Conservation (phyloP, 2,329 filamentous ascomycete species). For the Shiraia sp. region DNA sequence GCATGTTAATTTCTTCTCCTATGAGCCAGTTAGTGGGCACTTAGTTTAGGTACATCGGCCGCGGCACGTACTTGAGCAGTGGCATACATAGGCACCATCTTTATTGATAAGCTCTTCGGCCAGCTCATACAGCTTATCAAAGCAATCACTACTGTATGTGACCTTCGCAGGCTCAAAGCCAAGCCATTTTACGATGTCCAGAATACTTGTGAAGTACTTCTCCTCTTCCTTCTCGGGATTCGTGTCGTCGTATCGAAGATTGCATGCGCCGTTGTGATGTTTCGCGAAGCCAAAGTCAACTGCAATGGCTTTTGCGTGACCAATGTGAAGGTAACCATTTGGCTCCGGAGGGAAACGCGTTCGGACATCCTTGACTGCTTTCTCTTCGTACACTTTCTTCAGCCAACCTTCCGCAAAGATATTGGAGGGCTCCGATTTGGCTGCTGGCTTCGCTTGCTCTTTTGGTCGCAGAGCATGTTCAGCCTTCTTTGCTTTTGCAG, state of each 20-base stretch:
- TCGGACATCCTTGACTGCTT: slow-evolving; percentile 50
- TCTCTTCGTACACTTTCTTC: slow-evolving; percentile 55
- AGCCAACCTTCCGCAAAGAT: slow-evolving; percentile 57
- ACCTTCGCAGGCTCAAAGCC: slow-evolving; percentile 78
- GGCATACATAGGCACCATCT: slow-evolving; percentile 78
- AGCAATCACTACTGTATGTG: slow-evolving; percentile 90
- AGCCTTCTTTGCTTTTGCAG: slow-evolving; percentile 49
- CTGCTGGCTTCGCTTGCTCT: slow-evolving; percentile 36
- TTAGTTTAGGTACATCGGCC: rapidly evolving
- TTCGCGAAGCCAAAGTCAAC: slow-evolving; percentile 95
- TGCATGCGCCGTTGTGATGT: slow-evolving; percentile 77
- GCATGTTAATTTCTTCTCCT: slow-evolving; percentile 80
- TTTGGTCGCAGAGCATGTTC: slow-evolving; percentile 48
- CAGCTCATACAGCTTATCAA: slow-evolving; percentile 82
- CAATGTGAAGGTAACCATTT: slow-evolving; percentile 91
- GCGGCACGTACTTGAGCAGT: slow-evolving; percentile 65
- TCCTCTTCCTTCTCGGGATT: slow-evolving; percentile 94
- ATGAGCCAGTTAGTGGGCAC: slow-evolving; percentile 26
- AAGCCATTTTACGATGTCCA: slow-evolving; percentile 85
- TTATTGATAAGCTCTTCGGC: slow-evolving; percentile 80
- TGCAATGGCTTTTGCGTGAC: slow-evolving; percentile 92
- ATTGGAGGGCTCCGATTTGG: slow-evolving; percentile 35
- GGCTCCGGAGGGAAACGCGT: slow-evolving; percentile 64
- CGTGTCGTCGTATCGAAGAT: slow-evolving; percentile 87
- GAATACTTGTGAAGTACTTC: slow-evolving; percentile 84